Evolutionary conservation across 179 eudicot species (phyloP).

Genomic region (Silene vulgaris): DNA sequence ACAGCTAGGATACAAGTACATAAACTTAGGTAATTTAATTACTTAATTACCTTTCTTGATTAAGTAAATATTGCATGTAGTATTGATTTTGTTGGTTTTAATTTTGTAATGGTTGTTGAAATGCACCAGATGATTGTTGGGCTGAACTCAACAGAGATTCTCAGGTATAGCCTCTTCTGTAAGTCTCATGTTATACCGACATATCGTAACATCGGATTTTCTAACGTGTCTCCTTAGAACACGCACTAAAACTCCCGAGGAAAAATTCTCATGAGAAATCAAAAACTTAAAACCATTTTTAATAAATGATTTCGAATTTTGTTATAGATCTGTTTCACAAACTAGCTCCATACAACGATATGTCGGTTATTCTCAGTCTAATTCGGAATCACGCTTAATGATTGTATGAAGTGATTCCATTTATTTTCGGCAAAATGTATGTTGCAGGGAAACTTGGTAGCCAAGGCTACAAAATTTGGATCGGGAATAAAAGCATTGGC

Average conservation of each 20-base stretch:
- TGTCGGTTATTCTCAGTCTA: too few species aligned
- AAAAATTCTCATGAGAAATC: too few species aligned
- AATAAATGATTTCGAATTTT: too few species aligned
- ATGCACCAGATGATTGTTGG: slow-evolving; percentile 75
- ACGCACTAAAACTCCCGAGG: too few species aligned
- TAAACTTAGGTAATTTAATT: slow-evolving; percentile 42
- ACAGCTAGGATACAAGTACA: slow-evolving; percentile 45
- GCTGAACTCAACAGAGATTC: slow-evolving; percentile 64
- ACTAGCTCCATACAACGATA: too few species aligned
- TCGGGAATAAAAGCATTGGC: slow-evolving; percentile 82
- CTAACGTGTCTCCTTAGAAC: too few species aligned
- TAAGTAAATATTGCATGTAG: too few species aligned
- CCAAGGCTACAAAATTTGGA: slow-evolving; percentile 60
- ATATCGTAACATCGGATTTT: too few species aligned
- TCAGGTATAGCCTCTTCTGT: slow-evolving; percentile 31
- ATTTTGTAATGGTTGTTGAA: not conserved
- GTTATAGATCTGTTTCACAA: too few species aligned
- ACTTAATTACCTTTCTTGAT: not conserved
- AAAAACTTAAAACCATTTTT: too few species aligned
- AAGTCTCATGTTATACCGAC: not conserved
- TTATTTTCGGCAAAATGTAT: not conserved
- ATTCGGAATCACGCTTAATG: not conserved
- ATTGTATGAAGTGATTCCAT: too few species aligned
- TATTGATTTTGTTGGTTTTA: not conserved
- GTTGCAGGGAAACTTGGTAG: slow-evolving; percentile 49